Conservation (phyloP, 805 yeast genomes). For the Kodamaea kaohsiungensis region DNA sequence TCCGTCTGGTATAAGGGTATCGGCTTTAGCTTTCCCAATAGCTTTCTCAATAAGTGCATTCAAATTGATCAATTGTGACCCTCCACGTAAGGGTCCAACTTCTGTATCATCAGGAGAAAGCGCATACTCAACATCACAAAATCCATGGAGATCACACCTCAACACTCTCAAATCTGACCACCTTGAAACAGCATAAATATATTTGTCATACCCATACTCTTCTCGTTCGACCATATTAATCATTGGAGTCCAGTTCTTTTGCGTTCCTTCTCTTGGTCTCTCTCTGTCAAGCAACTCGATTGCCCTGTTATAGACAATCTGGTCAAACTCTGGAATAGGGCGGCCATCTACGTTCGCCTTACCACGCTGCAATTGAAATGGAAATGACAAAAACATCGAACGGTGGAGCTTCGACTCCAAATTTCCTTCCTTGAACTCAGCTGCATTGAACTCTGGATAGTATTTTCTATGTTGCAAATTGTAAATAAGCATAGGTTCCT, state of each 20-base stretch:
- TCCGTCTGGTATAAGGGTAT: slow-evolving; percentile 18
- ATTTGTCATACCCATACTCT: slow-evolving; percentile 25
- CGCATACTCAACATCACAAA: slow-evolving; percentile 21
- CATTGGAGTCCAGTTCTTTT: slow-evolving; percentile 47
- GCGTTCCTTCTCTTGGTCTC: slow-evolving; percentile 10
- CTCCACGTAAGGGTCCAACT: slow-evolving; percentile 40
- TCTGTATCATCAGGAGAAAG: background rate
- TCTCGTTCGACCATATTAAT: slow-evolving; percentile 24
- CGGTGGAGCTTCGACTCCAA: slow-evolving; percentile 17
- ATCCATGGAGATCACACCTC: slow-evolving; percentile 24
- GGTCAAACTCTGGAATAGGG: slow-evolving; percentile 12
- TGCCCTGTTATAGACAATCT: slow-evolving; percentile 20
- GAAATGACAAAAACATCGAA: slow-evolving; percentile 33
- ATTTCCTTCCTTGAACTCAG: slow-evolving; percentile 1
- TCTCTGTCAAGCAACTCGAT: slow-evolving; percentile 20
- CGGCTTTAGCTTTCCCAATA: background rate
- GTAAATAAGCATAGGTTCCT: slow-evolving; percentile 50
- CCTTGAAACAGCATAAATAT: slow-evolving; percentile 32
- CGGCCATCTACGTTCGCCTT: slow-evolving; percentile 27
- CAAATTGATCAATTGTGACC: slow-evolving; percentile 33
- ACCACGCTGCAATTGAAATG: slow-evolving; percentile 35
- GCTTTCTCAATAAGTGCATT: slow-evolving; percentile 7
- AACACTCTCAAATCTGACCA: slow-evolving; percentile 32
- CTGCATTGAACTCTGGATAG: slow-evolving; percentile 3
- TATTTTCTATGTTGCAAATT: slow-evolving; percentile 31